Conservation (phyloP, 1,284 basidiomycete species). For the Naganishia sp. region DNA sequence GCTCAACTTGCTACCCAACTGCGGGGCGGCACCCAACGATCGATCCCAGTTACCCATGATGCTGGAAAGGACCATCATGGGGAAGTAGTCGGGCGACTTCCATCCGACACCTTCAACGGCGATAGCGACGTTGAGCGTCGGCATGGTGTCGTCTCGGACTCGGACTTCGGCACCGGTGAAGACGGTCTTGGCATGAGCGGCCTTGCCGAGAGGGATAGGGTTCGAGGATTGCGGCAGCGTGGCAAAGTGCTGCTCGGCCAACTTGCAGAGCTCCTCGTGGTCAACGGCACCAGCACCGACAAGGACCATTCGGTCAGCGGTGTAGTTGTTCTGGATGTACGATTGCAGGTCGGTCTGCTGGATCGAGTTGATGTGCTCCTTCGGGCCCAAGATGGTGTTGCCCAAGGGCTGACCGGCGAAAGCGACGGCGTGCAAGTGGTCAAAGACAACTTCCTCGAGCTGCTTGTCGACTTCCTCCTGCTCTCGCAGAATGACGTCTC, state of each 20-base stretch:
- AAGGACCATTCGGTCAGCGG: constrained; percentile 97
- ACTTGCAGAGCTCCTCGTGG: constrained; percentile 88
- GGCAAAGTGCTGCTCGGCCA: constrained; percentile 92
- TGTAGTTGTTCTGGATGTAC: constrained; percentile 98
- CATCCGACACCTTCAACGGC: constrained; percentile 98
- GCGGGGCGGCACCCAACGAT: constrained; percentile 83
- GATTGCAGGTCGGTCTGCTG: constrained; percentile 81
- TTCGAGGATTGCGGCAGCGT: constrained; percentile 80
- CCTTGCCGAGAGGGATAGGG: constrained; percentile 84
- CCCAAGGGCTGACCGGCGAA: constrained; percentile 96
- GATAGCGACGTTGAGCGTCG: constrained; percentile 90
- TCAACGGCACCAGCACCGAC: constrained; percentile 95
- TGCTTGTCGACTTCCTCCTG: constrained; percentile 99
- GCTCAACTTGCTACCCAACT: constrained; percentile 87
- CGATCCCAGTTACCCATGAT: constrained; percentile 99
- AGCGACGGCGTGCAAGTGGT: constrained; percentile 94
- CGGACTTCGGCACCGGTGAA: constrained; percentile 97
- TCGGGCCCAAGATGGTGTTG: constrained; percentile 95
- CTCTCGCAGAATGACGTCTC: constrained; percentile 95
- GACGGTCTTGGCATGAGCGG: constrained; percentile 68
- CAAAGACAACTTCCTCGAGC: constrained; percentile 96
- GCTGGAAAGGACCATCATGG: constrained; percentile 97
- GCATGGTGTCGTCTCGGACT: constrained; percentile 86
- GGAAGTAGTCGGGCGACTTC: constrained; percentile 98
- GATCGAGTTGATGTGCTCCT: constrained; percentile 95